Evolutionary conservation across 805 yeast genomes (phyloP).

Genomic region (Cephaloascus fragrans): DNA sequence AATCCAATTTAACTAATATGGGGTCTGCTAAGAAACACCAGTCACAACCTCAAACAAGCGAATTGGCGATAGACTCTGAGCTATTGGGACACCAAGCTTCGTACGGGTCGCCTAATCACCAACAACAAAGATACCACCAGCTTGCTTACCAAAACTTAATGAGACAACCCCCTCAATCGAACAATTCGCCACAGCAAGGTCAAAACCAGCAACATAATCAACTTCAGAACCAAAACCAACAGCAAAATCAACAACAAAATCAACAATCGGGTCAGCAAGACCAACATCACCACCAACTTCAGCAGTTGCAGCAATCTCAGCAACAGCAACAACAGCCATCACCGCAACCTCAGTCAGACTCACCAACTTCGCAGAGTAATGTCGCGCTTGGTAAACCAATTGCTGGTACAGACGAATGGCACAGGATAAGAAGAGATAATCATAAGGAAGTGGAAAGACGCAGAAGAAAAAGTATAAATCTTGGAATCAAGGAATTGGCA

Average conservation of each 20-base stretch:
- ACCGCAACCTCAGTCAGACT: not conserved
- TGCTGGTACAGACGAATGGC: slow-evolving; percentile 82
- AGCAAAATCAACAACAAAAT: slow-evolving; percentile 9
- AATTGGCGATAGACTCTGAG: slow-evolving; percentile 12
- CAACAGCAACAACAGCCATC: not conserved
- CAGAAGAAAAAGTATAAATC: slow-evolving; percentile 80
- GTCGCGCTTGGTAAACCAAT: slow-evolving; percentile 32
- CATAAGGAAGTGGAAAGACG: slow-evolving; percentile 95
- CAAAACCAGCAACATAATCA: slow-evolving; percentile 8
- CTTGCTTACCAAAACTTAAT: no score
- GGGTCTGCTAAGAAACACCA: slow-evolving; percentile 6
- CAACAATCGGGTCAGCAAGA: slow-evolving; percentile 6
- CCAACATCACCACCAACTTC: slow-evolving; percentile 7
- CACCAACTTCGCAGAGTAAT: not conserved
- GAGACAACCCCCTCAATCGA: no score
- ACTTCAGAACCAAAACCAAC: slow-evolving; percentile 4
- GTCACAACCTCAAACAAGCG: not conserved
- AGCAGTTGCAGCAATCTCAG: not conserved
- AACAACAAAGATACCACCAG: no score
- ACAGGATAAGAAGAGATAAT: slow-evolving; percentile 70
- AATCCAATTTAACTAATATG: slow-evolving; percentile 14
- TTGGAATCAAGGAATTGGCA: slow-evolving; percentile 76
- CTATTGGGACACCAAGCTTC: slow-evolving; percentile 13
- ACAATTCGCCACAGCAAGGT: no score
- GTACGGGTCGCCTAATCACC: slow-evolving; percentile 7